Percentiles rank a stretch among this genome's conserved stretches.
Evolutionary conservation across 2,329 filamentous ascomycete species (phyloP).

Genomic region (Hypoxylon sp.): DNA sequence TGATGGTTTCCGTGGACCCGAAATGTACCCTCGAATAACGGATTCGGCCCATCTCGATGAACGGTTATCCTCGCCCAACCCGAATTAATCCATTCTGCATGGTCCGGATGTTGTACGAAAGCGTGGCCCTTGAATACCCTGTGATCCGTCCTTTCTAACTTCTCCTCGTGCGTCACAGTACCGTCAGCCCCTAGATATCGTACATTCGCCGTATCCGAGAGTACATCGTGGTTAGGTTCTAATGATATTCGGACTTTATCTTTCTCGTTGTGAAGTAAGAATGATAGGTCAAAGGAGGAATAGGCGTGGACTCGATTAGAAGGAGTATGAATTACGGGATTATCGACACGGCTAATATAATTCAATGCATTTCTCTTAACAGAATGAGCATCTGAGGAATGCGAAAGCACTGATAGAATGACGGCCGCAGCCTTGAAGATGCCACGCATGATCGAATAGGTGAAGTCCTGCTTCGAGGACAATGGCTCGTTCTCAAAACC

Average conservation of each 20-base stretch:
- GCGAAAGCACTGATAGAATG: slow-evolving; percentile 52
- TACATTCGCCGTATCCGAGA: slow-evolving; percentile 81
- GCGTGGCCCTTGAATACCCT: slow-evolving; percentile 87
- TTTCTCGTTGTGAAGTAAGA: slow-evolving; percentile 76
- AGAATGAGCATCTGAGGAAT: slow-evolving; percentile 72
- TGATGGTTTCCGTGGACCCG: slow-evolving; percentile 85
- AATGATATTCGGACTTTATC: slow-evolving; percentile 84
- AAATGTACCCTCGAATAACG: slow-evolving; percentile 93
- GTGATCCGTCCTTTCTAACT: slow-evolving; percentile 79
- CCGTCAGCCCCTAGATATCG: slow-evolving; percentile 82
- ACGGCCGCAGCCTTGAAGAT: slow-evolving; percentile 50
- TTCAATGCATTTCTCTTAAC: slow-evolving; percentile 81
- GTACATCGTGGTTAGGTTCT: slow-evolving; percentile 91
- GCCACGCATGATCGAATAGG: slow-evolving; percentile 51
- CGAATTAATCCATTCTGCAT: slow-evolving; percentile 79
- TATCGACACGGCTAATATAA: slow-evolving; percentile 79
- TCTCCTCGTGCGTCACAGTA: slow-evolving; percentile 73
- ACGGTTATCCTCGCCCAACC: slow-evolving; percentile 91
- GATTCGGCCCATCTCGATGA: slow-evolving; percentile 79
- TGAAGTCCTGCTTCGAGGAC: slow-evolving; percentile 48
- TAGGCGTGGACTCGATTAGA: slow-evolving; percentile 84
- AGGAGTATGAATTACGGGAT: slow-evolving; percentile 82
- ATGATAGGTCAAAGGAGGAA: slow-evolving; percentile 87
- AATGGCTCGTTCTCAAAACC: slow-evolving; percentile 44
- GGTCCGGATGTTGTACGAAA: slow-evolving; percentile 74